These are phyloP conservation scores for Noccaea bulbosa DNA, from an alignment of 345 rosid genomes.

Conservation along the genomic window DNA sequence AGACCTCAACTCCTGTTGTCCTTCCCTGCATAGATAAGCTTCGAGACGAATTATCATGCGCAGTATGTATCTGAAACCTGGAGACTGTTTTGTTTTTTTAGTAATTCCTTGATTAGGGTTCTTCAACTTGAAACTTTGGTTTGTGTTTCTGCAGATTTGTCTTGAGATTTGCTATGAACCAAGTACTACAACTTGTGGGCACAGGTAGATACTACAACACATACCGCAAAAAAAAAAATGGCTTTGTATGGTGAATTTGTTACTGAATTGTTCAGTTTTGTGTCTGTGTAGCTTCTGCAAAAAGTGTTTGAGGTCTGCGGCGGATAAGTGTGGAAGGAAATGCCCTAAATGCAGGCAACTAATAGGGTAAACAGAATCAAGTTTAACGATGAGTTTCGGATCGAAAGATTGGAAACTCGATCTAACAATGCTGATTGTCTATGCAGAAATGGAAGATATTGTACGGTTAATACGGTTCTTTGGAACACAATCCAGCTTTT, in stretches of 20 bases:
- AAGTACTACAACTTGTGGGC: conserved; percentile 93
- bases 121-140: not conserved
- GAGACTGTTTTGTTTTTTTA: not conserved
- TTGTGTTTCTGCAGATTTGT: conserved; percentile 64
- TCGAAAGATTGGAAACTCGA: not conserved
- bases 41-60: conserved; percentile 91
- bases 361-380: conserved; percentile 53
- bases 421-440: not conserved
- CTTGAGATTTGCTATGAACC: conserved; percentile 96
- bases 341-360: conserved; percentile 95
- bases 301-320: conserved; percentile 80
- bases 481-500: conserved; percentile 98
- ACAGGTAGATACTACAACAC: conserved; percentile 55
- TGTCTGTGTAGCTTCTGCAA: conserved; percentile 75
- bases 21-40: conserved; percentile 80
- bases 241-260: not conserved
- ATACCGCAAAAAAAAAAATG: not conserved
- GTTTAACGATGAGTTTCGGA: not conserved
- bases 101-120: conserved; percentile 8
- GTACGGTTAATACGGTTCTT: conserved; percentile 88
- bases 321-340: conserved; percentile 89
- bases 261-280: conserved; percentile 25
- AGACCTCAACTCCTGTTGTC: conserved; percentile 36
- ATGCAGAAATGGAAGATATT: conserved; percentile 81
- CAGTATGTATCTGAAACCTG: conserved; percentile 57